phyloP scores from a whole-genome alignment of 1,284 basidiomycete species.

The Ustilago trichophora region DNA sequence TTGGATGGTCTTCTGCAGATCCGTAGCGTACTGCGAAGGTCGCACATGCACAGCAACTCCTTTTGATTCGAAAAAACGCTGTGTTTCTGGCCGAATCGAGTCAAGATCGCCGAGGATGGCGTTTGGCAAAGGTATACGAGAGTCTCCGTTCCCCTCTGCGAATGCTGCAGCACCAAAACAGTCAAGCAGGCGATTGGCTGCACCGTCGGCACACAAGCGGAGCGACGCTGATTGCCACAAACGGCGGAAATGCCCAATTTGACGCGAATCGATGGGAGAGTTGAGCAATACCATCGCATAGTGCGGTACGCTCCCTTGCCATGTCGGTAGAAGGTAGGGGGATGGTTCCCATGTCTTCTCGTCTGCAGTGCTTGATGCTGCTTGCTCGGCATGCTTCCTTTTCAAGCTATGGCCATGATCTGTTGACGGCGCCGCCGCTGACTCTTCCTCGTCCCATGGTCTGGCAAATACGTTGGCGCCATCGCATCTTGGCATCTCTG shows the following conservation, averaged over 20 bases:
- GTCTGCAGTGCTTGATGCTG: neutral
- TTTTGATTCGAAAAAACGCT: conserved; percentile 75
- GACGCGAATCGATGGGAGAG: conserved; percentile 36
- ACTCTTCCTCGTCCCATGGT: conserved; percentile 29
- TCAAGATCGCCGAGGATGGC: conserved; percentile 94
- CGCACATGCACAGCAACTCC: conserved; percentile 77
- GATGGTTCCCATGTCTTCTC: conserved; percentile 16
- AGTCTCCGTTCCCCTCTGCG: conserved; percentile 1
- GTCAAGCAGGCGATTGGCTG: conserved; percentile 87
- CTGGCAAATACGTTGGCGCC: conserved; percentile 9
- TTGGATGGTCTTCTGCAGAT: conserved; percentile 88
- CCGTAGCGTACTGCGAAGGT: conserved; percentile 82
- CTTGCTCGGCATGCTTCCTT: conserved; percentile 19
- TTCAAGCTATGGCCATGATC: conserved; percentile 20
- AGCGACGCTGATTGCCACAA: conserved; percentile 57
- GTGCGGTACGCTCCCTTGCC: neutral
- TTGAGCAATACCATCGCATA: conserved; percentile 58
- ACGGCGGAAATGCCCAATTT: conserved; percentile 33
- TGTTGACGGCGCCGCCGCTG: neutral
- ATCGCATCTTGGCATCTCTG: neutral
- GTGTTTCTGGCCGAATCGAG: conserved; percentile 80
- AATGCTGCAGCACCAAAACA: conserved; percentile 67
- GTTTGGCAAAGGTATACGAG: conserved; percentile 71
- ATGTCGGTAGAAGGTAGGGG: conserved; percentile 13
- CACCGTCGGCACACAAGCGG: conserved; percentile 85